Evolutionary conservation across 495 filamentous ascomycete genomes (phyloP).

Genomic region (Daldinia vernicosa): DNA sequence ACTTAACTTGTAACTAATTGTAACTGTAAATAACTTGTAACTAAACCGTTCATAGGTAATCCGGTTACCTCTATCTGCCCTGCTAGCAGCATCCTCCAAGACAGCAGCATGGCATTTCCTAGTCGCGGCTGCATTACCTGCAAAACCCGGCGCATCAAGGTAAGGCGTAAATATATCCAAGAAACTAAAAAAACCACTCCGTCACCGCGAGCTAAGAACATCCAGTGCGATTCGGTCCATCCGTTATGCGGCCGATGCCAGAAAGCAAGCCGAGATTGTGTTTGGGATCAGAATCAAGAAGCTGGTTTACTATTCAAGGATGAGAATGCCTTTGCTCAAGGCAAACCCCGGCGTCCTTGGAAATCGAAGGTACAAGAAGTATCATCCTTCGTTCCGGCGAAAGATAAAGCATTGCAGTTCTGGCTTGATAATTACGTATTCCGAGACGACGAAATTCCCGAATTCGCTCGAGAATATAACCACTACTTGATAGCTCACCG

Average conservation of each 20-base stretch:
- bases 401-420: constrained; percentile 29
- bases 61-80: too few species aligned
- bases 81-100: neutral
- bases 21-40: too few species aligned
- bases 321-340: constrained; percentile 50
- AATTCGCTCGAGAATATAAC: constrained; percentile 36
- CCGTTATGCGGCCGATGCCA: constrained; percentile 43
- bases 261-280: constrained; percentile 43
- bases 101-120: constrained; percentile 25
- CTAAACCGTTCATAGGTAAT: too few species aligned
- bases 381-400: constrained; percentile 8
- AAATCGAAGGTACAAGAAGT: constrained; percentile 7
- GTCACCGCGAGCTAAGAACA: neutral
- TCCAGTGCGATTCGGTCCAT: constrained; percentile 44
- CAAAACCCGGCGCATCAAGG: constrained; percentile 27
- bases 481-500: constrained; percentile 36
- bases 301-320: constrained; percentile 44
- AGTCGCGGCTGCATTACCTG: constrained; percentile 31
- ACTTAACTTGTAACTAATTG: too few species aligned
- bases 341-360: constrained; percentile 44
- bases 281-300: constrained; percentile 43
- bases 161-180: constrained; percentile 5
- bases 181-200: neutral
- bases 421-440: constrained; percentile 21
- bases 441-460: constrained; percentile 29